Conservation (phyloP, 1,284 basidiomycete genomes). For the Tylopilus orsonianus region DNA sequence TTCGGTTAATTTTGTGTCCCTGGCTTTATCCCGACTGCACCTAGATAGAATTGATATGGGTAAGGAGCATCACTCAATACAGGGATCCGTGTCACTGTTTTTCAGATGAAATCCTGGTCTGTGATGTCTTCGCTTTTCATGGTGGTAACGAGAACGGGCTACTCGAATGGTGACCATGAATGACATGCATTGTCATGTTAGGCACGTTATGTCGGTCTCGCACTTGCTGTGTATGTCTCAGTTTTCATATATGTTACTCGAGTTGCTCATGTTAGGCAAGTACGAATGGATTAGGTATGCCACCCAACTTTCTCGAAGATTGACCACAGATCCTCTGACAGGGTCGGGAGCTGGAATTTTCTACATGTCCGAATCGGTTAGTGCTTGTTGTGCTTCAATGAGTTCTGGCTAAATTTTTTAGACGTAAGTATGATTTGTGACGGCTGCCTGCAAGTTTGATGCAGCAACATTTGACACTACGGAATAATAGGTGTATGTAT, state of each 20-base stretch:
- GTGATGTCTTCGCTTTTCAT: slow-evolving; percentile 8
- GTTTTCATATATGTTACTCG: not conserved
- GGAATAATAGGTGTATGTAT: slow-evolving; percentile 4
- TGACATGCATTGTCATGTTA: not conserved
- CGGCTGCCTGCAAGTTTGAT: not conserved
- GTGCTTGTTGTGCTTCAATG: not conserved
- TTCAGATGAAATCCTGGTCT: slow-evolving; percentile 8
- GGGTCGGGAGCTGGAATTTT: not conserved
- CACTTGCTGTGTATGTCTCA: slow-evolving; percentile 3
- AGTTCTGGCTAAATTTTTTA: slow-evolving; percentile 1
- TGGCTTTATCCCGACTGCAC: not conserved
- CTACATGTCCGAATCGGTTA: slow-evolving; percentile 3
- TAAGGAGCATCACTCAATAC: not conserved
- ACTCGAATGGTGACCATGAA: not conserved
- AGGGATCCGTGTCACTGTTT: not conserved
- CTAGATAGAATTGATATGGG: slow-evolving; percentile 13
- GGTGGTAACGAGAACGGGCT: not conserved
- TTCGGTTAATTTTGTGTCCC: not conserved
- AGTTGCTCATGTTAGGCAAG: not conserved
- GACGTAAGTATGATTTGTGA: slow-evolving; percentile 1
- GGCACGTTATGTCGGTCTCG: slow-evolving; percentile 11
- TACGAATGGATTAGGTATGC: not conserved
- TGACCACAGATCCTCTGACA: not conserved
- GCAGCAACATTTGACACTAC: not conserved
- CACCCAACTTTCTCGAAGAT: not conserved